Conservation (phyloP, 306 rosid species). For the Pachyrhizus erosus region DNA sequence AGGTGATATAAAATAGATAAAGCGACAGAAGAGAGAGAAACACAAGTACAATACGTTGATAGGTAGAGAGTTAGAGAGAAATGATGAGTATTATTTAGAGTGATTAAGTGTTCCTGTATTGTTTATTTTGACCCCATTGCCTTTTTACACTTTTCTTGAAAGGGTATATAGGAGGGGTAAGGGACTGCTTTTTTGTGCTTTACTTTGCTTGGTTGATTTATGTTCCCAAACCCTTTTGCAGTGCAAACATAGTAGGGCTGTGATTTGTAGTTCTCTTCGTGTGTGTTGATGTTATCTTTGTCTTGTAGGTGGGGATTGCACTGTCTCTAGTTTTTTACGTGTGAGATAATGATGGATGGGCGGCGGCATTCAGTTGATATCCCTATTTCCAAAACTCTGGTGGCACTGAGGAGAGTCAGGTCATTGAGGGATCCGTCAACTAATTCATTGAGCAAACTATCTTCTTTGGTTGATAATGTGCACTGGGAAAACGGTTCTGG, state of each 20-base stretch:
- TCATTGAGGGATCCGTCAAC: conserved; percentile 93
- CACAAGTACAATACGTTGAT: too few species aligned
- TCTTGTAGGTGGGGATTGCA: conserved; percentile 37
- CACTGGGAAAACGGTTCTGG: conserved; percentile 76
- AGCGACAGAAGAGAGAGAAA: background rate
- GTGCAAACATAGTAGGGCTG: conserved; percentile 20
- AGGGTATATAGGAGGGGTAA: background rate
- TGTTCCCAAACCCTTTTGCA: background rate
- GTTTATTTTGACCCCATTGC: conserved; percentile 19
- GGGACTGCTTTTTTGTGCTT: conserved; percentile 6
- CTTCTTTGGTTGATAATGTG: conserved; percentile 61
- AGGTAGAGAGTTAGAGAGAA: too few species aligned
- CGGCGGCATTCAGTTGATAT: conserved; percentile 86
- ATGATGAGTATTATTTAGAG: background rate
- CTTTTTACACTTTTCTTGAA: conserved; percentile 31
- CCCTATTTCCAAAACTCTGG: conserved; percentile 82
- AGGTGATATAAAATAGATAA: background rate
- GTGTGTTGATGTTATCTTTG: conserved; percentile 25
- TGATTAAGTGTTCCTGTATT: background rate
- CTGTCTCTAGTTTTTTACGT: conserved; percentile 16
- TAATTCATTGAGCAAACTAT: conserved; percentile 67
- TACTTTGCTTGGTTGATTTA: background rate
- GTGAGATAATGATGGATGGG: conserved; percentile 64
- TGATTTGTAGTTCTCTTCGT: background rate
- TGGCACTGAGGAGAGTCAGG: conserved; percentile 83